Base-by-base conservation (phyloP, 768 basidiomycete species). In the Pholiota microspora region DNA sequence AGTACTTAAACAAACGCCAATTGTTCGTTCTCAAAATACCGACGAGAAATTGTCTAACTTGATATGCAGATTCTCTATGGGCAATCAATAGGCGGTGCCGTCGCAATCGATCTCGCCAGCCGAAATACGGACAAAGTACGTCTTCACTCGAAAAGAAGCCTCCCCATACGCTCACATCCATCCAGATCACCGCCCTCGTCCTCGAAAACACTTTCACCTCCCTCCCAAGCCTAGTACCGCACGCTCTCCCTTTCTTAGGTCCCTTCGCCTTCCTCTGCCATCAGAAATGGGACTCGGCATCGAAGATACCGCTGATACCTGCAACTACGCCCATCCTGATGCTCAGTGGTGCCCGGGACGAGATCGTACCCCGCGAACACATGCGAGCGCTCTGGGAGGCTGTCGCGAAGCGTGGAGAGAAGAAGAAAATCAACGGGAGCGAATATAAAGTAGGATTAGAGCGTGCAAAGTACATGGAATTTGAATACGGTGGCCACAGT, bases 151-250 rank as follows among this genome's bases (percentile, higher is more conserved):
- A 4, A 42, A 18, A 16, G 4, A 8, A 16, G 23, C 23, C 40
- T 42, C 44, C 10, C 51, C n/a, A 50, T 28, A 53, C 31, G 12
- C 23, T 51, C 35, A 9, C 36, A 36, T 24, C 58, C 92, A 3
- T 12, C 18, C 9, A 42, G 88, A 84, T 96, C 53, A 54, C 74
- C 15, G 94, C 87, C 0, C 77, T 97, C 13, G 81, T 98, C 53
- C 77, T 98, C 54, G 95, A 98, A 74, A 98, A 97, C 68, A 96
- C 95, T 0, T 97, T 97, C 69, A 83, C 88, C 29, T 92, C 89
- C 36, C 80, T 98, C 25, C 88, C 88, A 4, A 80, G 77, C 48
- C 81, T 96, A 13, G 83, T 97, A n/a, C 94, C 92, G 0, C 75
- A 83, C 56, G 82, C 88, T 13, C 73, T 97, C 29, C 94, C 94